These are phyloP conservation scores for Galeopsis tetrahit DNA, from an alignment of 257 asterid genomes.

Conservation along the genomic window DNA sequence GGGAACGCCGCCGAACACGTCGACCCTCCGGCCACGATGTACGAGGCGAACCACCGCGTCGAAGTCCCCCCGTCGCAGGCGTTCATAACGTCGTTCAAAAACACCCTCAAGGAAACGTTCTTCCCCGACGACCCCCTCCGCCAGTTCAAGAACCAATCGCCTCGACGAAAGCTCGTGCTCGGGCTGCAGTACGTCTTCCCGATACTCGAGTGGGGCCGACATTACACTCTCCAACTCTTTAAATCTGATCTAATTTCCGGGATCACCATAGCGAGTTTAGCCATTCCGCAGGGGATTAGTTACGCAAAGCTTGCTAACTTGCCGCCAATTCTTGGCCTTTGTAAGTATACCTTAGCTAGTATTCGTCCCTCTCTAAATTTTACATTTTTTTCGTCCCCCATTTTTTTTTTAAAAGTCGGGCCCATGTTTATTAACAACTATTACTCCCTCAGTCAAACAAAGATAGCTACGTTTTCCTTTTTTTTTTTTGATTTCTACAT, in stretches of 20 bases:
- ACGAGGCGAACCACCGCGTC: slow-evolving; percentile 44
- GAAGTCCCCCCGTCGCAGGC: slow-evolving; percentile 79
- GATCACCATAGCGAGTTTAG: slow-evolving; percentile 94
- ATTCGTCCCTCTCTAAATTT: no score
- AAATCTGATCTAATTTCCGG: slow-evolving; percentile 84
- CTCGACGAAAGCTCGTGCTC: slow-evolving; percentile 44
- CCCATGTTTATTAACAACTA: no score
- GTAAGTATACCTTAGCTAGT: slow-evolving; percentile 53
- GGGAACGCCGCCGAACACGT: slow-evolving; percentile 55
- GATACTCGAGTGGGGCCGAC: slow-evolving; percentile 85
- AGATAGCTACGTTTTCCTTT: no score
- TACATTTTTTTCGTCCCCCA: no score
- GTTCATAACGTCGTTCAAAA: slow-evolving; percentile 56
- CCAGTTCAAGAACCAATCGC: slow-evolving; percentile 85
- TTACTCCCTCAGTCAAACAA: no score
- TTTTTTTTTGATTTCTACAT: no score
- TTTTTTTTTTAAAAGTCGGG: background rate
- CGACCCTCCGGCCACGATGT: slow-evolving; percentile 34
- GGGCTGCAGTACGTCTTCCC: slow-evolving; percentile 84
- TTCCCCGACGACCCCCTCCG: slow-evolving; percentile 94
- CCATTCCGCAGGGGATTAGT: slow-evolving; percentile 96
- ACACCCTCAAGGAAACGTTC: slow-evolving; percentile 71
- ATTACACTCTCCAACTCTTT: slow-evolving; percentile 59
- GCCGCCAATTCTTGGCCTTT: slow-evolving; percentile 92
- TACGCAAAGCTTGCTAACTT: slow-evolving; percentile 91